phyloP scores from a whole-genome alignment of 2,329 filamentous ascomycete genomes.

The Colletotrichum sp. region DNA sequence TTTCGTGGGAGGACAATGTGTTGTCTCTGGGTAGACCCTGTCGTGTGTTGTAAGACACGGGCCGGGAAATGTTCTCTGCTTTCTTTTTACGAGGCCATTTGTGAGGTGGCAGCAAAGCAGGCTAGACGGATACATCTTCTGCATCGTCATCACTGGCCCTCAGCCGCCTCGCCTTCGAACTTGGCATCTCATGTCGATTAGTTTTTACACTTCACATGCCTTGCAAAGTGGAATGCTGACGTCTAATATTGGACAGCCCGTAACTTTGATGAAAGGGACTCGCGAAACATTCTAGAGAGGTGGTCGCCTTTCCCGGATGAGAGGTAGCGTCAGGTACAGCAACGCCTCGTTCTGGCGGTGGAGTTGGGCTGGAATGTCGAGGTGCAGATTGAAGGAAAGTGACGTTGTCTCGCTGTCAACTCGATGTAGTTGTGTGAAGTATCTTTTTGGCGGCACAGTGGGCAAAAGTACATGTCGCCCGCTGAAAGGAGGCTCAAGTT shows the following conservation, averaged over 20 bases:
- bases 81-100: neutral
- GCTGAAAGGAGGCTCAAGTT: neutral
- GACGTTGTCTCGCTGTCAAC: neutral
- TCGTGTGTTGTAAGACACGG: neutral
- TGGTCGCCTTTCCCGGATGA: neutral
- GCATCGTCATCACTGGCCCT: neutral
- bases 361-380: neutral
- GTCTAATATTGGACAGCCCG: neutral
- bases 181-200: neutral
- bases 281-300: neutral
- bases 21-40: neutral
- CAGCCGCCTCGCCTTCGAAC: neutral
- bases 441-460: neutral
- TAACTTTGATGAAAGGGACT: neutral
- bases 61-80: neutral
- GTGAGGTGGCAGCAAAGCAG: neutral
- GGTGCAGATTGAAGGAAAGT: neutral
- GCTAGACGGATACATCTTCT: neutral
- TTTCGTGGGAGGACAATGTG: neutral
- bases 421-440: neutral
- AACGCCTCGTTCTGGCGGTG: neutral
- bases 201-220: neutral
- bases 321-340: constrained; percentile 15
- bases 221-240: neutral
- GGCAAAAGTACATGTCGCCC: neutral